Base-by-base conservation (phyloP, 768 basidiomycete genomes). In the Phaeolepiota aurea region DNA sequence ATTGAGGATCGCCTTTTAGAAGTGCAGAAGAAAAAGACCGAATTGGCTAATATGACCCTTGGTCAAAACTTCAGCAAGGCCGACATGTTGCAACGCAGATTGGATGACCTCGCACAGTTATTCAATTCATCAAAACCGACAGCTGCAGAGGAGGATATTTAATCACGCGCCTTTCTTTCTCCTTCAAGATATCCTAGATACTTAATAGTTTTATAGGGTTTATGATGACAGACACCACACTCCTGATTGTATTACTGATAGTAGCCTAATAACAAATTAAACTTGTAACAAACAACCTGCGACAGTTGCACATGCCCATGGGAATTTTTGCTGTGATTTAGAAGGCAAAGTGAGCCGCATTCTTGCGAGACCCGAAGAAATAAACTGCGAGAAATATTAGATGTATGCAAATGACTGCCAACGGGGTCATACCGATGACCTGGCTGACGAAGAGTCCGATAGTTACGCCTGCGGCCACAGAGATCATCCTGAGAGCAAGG, bases 1-100 rank as follows among this genome's bases (percentile, higher is more conserved):
- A 96, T 99, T 58, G 96, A 99, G 63, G 85, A 80, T 41, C 82
- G 85, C 41, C 74, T 99, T 51, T 72, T 97, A 37, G 85, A 91
- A 62, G 90, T 98, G 4, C 94, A 99, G 64, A 75, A 72, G 61
- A 90, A 92, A 72, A 99, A 99, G 67, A 88, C 86, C 12, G 88
- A 83, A 48, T 65, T 99, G 43, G 94, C 94, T 32, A 90, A 96
- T 52, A 81, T 96, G 78, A 93, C 94, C 3, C 72, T 96, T 32
- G 89, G 87, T 30, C 79, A 87, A 48, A 83, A 76, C 54, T 75
- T 87, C 59, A 90, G 77, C 65, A 93, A 94, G 58, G 76, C 83
- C 30, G 93, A 98, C 54, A 65, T 98, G 49, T 63, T 87, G 59
- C 79, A 84, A 45, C 81, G 89, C 44, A 82, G 93, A 45, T 69